These are phyloP conservation scores for Colletotrichum tofieldiae DNA, from an alignment of 2,329 filamentous ascomycete genomes.

Conservation along the genomic window DNA sequence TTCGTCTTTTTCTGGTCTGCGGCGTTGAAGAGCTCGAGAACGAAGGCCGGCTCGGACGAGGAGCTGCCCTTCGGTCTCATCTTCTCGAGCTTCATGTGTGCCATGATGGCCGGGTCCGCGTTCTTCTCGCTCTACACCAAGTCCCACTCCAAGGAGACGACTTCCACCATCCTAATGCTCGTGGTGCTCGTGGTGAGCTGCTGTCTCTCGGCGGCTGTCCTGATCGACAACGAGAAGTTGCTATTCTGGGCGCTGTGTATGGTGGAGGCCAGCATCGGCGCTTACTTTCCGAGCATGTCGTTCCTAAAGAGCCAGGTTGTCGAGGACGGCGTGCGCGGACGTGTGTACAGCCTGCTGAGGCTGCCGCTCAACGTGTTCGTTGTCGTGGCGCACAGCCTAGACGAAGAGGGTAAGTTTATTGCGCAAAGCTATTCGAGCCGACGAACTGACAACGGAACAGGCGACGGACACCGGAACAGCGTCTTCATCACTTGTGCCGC, in stretches of 20 bases:
- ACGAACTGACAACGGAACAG: constrained; percentile 39
- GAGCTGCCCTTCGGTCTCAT: constrained; percentile 63
- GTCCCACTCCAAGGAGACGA: constrained; percentile 49
- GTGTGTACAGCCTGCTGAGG: constrained; percentile 70
- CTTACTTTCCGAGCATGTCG: constrained; percentile 71
- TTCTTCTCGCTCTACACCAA: constrained; percentile 56
- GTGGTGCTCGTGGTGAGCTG: constrained; percentile 52
- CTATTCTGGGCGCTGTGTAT: constrained; percentile 72
- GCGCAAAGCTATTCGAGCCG: not conserved
- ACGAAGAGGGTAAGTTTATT: constrained; percentile 56
- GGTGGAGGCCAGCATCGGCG: constrained; percentile 70
- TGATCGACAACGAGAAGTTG: constrained; percentile 58
- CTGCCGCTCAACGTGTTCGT: constrained; percentile 71
- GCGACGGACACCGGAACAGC: constrained; percentile 49
- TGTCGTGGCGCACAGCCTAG: constrained; percentile 62
- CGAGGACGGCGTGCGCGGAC: constrained; percentile 68
- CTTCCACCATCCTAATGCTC: constrained; percentile 54
- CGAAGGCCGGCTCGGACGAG: constrained; percentile 47
- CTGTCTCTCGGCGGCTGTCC: constrained; percentile 58
- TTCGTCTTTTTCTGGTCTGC: constrained; percentile 76
- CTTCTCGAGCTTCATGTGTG: constrained; percentile 71
- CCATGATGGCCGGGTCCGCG: constrained; percentile 70
- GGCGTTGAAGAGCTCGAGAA: constrained; percentile 62
- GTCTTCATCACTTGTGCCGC: constrained; percentile 48
- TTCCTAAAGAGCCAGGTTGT: constrained; percentile 68